These are phyloP conservation scores for Aspergillus campestris DNA, from an alignment of 495 filamentous ascomycete species.

Conservation along the genomic window DNA sequence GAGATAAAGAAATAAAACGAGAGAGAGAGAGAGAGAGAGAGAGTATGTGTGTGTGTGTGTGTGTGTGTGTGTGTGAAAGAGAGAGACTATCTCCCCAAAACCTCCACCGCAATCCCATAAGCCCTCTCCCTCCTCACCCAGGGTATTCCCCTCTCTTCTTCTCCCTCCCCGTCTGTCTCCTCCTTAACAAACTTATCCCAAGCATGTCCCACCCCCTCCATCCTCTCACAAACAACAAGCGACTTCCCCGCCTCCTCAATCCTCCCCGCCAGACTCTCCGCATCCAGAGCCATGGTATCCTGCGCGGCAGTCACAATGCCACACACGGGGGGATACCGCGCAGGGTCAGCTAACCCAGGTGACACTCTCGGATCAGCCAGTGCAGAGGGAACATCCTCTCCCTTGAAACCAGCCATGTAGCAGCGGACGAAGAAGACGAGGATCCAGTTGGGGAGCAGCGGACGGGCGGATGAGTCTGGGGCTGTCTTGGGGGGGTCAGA, in stretches of 20 bases:
- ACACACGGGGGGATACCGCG: slow-evolving; percentile 12
- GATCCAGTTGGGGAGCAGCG: too few species aligned
- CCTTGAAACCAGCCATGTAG: too few species aligned
- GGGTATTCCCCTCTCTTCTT: too few species aligned
- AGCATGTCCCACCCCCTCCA: slow-evolving; percentile 21
- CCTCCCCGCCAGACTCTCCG: slow-evolving; percentile 17
- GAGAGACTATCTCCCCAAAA: slow-evolving; percentile 5
- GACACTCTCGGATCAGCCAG: slow-evolving; percentile 17
- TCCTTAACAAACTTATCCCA: slow-evolving; percentile 14
- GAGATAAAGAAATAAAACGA: not conserved
- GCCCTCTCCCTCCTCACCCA: slow-evolving; percentile 6
- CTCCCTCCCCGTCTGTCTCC: slow-evolving; percentile 5
- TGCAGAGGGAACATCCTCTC: not conserved
- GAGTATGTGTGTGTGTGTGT: too few species aligned
- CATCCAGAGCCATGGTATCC: slow-evolving; percentile 21
- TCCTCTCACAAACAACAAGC: slow-evolving; percentile 14
- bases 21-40: too few species aligned
- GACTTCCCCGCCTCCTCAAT: slow-evolving; percentile 10
- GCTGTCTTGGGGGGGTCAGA: too few species aligned
- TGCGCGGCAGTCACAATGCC: slow-evolving; percentile 21
- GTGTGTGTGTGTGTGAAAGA: too few species aligned
- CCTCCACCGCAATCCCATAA: slow-evolving; percentile 10
- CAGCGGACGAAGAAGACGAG: too few species aligned
- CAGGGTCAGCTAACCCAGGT: slow-evolving; percentile 14
- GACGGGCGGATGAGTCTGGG: too few species aligned